These are phyloP conservation scores for Lycium ferocissimum DNA, from an alignment of 257 asterid genomes.

Conservation along the genomic window DNA sequence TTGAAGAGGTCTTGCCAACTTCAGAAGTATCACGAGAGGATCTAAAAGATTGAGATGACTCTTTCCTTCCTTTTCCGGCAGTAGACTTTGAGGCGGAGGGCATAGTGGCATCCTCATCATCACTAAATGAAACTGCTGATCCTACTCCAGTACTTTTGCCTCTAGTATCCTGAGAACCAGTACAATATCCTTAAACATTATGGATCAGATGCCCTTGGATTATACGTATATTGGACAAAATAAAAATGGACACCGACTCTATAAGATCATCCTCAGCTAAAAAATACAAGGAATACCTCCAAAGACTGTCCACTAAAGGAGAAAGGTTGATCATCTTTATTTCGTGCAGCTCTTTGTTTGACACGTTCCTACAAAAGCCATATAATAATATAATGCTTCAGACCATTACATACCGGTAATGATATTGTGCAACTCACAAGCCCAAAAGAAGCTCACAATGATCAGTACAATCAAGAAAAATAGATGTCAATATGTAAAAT, in stretches of 20 bases:
- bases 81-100: constrained; percentile 63
- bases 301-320: constrained; percentile 61
- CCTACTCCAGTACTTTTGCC: constrained; percentile 56
- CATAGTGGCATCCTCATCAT: constrained; percentile 72
- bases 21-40: constrained; percentile 63
- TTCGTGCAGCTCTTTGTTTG: constrained; percentile 64
- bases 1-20: constrained; percentile 67
- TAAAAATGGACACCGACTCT: neutral
- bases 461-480: constrained; percentile 5
- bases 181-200: neutral
- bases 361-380: constrained; percentile 77
- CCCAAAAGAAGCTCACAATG: neutral
- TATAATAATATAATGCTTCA: neutral
- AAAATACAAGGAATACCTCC: constrained; percentile 54
- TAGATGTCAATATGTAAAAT: neutral
- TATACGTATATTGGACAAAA: constrained; percentile 30
- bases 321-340: constrained; percentile 63
- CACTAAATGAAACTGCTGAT: constrained; percentile 75
- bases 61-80: constrained; percentile 63
- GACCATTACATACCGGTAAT: constrained; percentile 14
- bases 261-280: constrained; percentile 28
- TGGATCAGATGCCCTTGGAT: constrained; percentile 25
- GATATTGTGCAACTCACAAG: constrained; percentile 1
- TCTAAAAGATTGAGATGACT: constrained; percentile 63
- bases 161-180: constrained; percentile 51